Evolutionary conservation across 176 grass and related monocot species (phyloP).

Genomic region (Raddia distichophylla): DNA sequence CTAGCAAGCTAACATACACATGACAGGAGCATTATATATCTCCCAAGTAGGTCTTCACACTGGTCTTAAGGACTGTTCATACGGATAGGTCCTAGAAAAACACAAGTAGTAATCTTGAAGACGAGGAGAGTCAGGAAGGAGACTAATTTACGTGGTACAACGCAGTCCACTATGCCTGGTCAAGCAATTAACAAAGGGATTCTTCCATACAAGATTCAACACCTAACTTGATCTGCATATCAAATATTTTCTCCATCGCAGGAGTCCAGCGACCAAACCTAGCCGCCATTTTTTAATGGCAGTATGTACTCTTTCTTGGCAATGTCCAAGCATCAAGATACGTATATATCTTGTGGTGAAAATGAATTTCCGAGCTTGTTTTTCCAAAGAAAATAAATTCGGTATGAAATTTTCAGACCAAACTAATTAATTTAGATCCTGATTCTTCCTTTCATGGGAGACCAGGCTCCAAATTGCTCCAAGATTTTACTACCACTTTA

Average conservation of each 20-base stretch:
- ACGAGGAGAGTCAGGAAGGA: not conserved
- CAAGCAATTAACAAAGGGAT: slow-evolving; percentile 23
- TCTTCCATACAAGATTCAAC: slow-evolving; percentile 19
- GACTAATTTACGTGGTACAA: not conserved
- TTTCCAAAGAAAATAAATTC: not conserved
- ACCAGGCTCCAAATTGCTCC: not conserved
- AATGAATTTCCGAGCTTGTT: not conserved
- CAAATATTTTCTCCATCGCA: not conserved
- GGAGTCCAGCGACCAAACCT: not conserved
- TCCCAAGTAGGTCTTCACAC: not conserved
- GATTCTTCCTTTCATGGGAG: not conserved
- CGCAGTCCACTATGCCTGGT: slow-evolving; percentile 30
- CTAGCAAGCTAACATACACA: not conserved
- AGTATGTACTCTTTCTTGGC: not conserved
- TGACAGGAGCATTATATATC: no score
- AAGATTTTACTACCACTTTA: not conserved
- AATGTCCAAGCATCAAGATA: not conserved
- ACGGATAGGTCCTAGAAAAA: slow-evolving; percentile 14
- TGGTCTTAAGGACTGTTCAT: slow-evolving; percentile 27
- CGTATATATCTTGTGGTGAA: not conserved
- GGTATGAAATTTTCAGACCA: not conserved
- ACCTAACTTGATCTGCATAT: not conserved
- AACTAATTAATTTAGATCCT: not conserved
- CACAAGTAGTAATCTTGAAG: not conserved
- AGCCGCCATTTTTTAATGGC: not conserved